phyloP scores from a whole-genome alignment of 768 basidiomycete genomes.

The Rhodotorula toruloides region DNA sequence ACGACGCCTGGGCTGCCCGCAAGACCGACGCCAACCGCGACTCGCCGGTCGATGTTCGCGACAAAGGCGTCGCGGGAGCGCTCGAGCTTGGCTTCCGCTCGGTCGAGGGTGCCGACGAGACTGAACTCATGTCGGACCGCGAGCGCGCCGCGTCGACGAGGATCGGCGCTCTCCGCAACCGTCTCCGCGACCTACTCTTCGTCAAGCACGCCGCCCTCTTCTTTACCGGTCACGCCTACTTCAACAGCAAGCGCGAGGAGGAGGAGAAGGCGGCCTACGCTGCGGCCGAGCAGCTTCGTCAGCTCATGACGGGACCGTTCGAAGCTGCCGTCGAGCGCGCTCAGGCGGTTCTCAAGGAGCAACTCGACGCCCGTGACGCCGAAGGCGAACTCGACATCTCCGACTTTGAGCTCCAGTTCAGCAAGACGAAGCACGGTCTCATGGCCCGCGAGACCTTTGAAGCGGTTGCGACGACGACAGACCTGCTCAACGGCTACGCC shows the following conservation, averaged over 20 bases:
- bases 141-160: constrained; percentile 5
- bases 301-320: constrained; percentile 28
- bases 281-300: constrained; percentile 33
- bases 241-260: constrained; percentile 28
- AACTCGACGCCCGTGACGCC: constrained; percentile 10
- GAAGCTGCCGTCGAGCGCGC: constrained; percentile 18
- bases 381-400: constrained; percentile 7
- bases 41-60: not conserved
- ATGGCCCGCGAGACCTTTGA: constrained; percentile 21
- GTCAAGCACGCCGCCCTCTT: constrained; percentile 36
- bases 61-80: constrained; percentile 48
- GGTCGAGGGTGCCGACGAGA: constrained; percentile 25
- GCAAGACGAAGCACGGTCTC: constrained; percentile 20
- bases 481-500: constrained; percentile 35
- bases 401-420: constrained; percentile 26
- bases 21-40: not conserved
- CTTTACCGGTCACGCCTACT: constrained; percentile 35
- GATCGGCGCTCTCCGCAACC: constrained; percentile 13
- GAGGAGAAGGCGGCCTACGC: constrained; percentile 35
- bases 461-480: constrained; percentile 19
- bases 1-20: constrained; percentile 10
- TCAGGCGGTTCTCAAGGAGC: not conserved
- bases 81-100: constrained; percentile 58
- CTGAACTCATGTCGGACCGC: not conserved
- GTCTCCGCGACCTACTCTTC: constrained; percentile 37